Base-by-base conservation (phyloP, 208 protist genomes). In the Trypanosoma congolense region DNA sequence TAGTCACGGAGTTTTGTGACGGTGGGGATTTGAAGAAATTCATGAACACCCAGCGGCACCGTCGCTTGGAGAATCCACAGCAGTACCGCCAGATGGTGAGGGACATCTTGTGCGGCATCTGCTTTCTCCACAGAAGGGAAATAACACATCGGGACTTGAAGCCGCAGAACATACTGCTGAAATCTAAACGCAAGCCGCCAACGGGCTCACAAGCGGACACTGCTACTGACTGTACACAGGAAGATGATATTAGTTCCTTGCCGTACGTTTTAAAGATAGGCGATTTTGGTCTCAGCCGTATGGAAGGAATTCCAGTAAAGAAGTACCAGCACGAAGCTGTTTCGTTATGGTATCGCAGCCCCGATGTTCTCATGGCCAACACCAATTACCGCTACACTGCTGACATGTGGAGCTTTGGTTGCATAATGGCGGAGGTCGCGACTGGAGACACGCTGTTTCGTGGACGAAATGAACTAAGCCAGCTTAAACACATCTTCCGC, bases 1-100 rank as follows among this genome's bases (percentile, higher is more conserved):
- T 99, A 8, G 96, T 97, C 1, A 96, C 98, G 44, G 97, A 99
- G 75, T 98, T 84, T 74, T 81, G 97, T 38, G 95, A 98, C 6
- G 75, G 95, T 16, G 82, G 96, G 18, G 97, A 99, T 62, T 64
- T 98, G 46, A 96, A 97, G 67, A 87, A 90, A 54, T 98, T 91
- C 58, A 59, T 99, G 41, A 70, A 67, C 0, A 57, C 67, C 40
- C 54, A 75, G 12, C 54, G 54, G 3, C 38, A 50, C 18, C 65
- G 30, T 16, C 71, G 64, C 24, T 61, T 85, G 4, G 58, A 41
- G 4, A 75, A 87, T 46, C 24, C 36, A 0, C 44, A 50, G 6
- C 56, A 83, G 12, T 83, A 86, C 44, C 71, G 76, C 14, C 70
- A 65, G 9, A 89, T 89, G 75, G 66, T 91, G 42, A 54, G 64